These are phyloP conservation scores for Plenodomus lindquistii DNA, from an alignment of 2,329 filamentous ascomycete genomes.

Conservation along the genomic window DNA sequence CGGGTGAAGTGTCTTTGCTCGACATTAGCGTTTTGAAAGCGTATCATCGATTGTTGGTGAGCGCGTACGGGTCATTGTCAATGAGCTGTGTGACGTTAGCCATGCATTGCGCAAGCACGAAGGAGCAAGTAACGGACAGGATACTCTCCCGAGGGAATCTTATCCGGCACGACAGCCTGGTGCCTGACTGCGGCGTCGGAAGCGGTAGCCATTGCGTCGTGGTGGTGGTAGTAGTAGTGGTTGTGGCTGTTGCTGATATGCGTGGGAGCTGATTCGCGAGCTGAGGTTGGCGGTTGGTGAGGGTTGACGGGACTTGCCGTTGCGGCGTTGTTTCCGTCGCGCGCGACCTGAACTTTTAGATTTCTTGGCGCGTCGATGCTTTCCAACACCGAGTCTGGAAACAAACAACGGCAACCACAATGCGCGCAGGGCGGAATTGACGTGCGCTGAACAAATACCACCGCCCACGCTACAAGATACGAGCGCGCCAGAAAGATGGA, in stretches of 20 bases:
- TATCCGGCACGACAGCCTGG: conserved; percentile 67
- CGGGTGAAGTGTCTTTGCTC: conserved; percentile 80
- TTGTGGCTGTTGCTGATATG: conserved; percentile 13
- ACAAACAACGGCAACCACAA: conserved; percentile 31
- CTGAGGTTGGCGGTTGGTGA: conserved; percentile 23
- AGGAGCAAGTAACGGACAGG: conserved; percentile 66
- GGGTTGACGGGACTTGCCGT: not conserved
- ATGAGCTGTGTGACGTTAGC: conserved; percentile 72
- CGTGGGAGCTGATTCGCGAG: conserved; percentile 14
- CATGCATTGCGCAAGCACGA: conserved; percentile 12
- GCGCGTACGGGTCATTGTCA: conserved; percentile 92
- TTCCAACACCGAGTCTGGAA: conserved; percentile 6
- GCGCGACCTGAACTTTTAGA: conserved; percentile 27
- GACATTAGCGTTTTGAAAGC: not conserved
- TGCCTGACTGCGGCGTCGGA: conserved; percentile 31
- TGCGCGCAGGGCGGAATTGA: conserved; percentile 25
- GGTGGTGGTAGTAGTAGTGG: conserved; percentile 36
- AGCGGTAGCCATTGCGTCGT: conserved; percentile 3
- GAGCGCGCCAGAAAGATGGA: conserved; percentile 28
- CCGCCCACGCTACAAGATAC: conserved; percentile 8
- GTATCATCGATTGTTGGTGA: not conserved
- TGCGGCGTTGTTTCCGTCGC: not conserved
- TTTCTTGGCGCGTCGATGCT: conserved; percentile 33
- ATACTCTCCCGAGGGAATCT: conserved; percentile 80
- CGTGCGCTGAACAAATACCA: conserved; percentile 10